Evolutionary conservation across 768 basidiomycete species (phyloP), one percentile per base, ranked within the genome.

Genomic region (Kwoniella botswanensis): DNA sequence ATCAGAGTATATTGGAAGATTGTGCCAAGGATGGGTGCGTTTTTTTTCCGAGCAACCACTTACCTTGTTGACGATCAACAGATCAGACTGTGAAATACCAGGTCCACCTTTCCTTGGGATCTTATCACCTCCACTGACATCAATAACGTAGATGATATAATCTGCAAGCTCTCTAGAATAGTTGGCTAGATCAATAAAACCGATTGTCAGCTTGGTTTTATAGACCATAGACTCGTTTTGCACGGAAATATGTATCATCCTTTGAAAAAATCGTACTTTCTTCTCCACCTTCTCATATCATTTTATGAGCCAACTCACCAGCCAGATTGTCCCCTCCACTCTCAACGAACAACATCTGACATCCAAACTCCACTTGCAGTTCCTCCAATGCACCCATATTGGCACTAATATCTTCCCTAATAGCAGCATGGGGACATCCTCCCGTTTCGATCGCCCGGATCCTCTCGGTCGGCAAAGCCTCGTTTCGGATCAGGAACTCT

Each of bases 51-150:
- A 58, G 11, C 4, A 12, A 35, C 12, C 7, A 66, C 82, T 63
- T 44, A 91, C 95, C 88, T 99, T 99, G 86, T 98, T 98, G 76
- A 98, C 89, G 26, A 99, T 89, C 65, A 99, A 85, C 12, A 99
- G 86, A 85, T 98, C 97, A 1, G 94, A 96, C 69, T 86, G 85
- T 1, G 94, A 94, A 75, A 99, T 98, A 11, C 96, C 97, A 1
- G 96, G 97, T 1, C 96, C 97, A 4, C 97, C 96, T 86, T 99
- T 99, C 24, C 96, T 87, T 22, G 97, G 97, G 73, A 99, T 95
- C 85, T 99, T 99, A 85, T 99, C 96, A 0, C 96, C 96, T 11
- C 97, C 96, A 18, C 84, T 83, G 15, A 86, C 86, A 70, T 86
- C 86, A 61, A 86, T 86, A 75, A 75, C 71, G 67, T 77, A 78